Evolutionary conservation across 164 flowering plant species (phyloP), one percentile per base, ranked within the genome.

Genomic region (Stephania yunnanensis): DNA sequence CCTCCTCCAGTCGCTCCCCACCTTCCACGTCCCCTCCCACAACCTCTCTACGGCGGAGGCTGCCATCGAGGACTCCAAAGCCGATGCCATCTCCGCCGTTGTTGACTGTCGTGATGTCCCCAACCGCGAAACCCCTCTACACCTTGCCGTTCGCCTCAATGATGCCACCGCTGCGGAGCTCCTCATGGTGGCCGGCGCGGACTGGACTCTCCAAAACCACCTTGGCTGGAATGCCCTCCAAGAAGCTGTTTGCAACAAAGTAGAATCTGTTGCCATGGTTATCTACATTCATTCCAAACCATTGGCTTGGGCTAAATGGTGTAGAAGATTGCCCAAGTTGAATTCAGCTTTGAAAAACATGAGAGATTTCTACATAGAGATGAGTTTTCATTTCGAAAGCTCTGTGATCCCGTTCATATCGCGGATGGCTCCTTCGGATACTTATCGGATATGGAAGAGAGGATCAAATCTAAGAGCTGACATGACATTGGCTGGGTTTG

Each of bases 401-500:
- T 68, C 70, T 9, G 46, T 68, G n/a, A 31, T 68, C 15, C 70
- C 70, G 19, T 68, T 31, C 46, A 31, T 68, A 3, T 15, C 25
- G 20, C 50, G 71, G 25, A 44, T 69, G 11, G 71, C 52, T 0
- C 71, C 71, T 5, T 69, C 71, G 20, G 71, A 69, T 25, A 69
- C 71, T 5, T 69, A 69, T 17, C 50, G 50, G 25, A 69, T 69
- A 19, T 42, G 71, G 71, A 69, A 22, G 69, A 22, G 36, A 66
- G 69, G 84, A 36, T 74, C 84, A 5, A 79, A 79, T 77, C 61
- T 82, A 63, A 74, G 84, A 65, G 81, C 81, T 1, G 84, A 82
- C 71, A 79, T 79, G 81, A 82, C 84, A 7, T 72, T 82, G 73
- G 81, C 84, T 61, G 81, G 84, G 20, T 82, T 82, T 72, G 84